A percentile compares a stretch with the other conserved stretches of the same genome.
Evolutionary conservation across 257 asterid species (phyloP).

Genomic region (Solanum ossicruentum): DNA sequence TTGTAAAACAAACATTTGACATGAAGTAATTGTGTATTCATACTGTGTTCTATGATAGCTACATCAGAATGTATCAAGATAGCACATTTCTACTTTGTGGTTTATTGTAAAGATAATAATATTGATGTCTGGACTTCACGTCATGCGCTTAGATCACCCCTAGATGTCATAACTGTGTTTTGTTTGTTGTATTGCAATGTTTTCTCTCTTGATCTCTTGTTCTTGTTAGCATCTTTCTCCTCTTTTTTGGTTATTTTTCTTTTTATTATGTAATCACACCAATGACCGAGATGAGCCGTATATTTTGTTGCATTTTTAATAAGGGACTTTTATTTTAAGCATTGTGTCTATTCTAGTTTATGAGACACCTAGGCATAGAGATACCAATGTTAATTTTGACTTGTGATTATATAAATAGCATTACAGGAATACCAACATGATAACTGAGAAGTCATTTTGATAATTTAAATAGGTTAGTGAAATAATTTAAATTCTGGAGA

Average conservation of each 20-base stretch:
- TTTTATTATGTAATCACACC: neutral
- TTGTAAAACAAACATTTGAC: neutral
- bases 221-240: neutral
- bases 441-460: neutral
- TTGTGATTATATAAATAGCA: neutral
- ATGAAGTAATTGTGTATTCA: neutral
- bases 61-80: neutral
- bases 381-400: neutral
- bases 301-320: neutral
- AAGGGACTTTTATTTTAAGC: neutral
- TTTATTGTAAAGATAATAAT: neutral
- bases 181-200: neutral
- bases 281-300: neutral
- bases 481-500: neutral
- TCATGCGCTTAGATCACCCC: neutral
- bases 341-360: neutral
- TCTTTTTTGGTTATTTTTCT: neutral
- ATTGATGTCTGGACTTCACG: neutral
- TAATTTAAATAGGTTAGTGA: neutral
- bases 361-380: neutral
- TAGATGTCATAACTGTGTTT: neutral
- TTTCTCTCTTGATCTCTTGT: neutral
- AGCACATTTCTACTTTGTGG: neutral
- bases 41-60: neutral
- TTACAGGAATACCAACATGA: neutral